Evolutionary conservation across 441 rosid species (phyloP), one percentile per base, ranked within the genome.

Genomic region (Euphorbia celastroides): DNA sequence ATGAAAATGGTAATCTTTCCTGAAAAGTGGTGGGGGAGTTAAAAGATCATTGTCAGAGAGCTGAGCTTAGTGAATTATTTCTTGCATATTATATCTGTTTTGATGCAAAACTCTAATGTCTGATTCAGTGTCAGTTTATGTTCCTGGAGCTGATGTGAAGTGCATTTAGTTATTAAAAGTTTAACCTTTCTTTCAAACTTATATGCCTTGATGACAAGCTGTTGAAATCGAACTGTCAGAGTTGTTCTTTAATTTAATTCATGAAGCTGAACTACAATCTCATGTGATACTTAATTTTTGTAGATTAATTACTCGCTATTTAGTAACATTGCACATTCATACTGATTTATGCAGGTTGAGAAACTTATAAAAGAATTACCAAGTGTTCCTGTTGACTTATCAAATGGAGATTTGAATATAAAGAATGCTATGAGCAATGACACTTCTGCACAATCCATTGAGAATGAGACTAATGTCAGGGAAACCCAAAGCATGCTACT

Each of bases 401-500:
- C 93, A 27, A 84, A 80, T 69, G 90, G 82, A 62, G 90, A 93
- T 72, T 60, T 76, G 57, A 46, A 70, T 55, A 83, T 77, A 64
- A 85, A 73, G 73, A 80, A 70, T 76, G 76, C 80, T 58, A 55
- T 57, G 71, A 81, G 71, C 72, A 80, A 79, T 67, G 87, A 79
- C 28, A 52, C 69, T 59, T 57, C 84, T 44, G 55, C 74, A 63
- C 90, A 72, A 57, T 78, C 77, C 48, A 68, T 70, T 28, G 92
- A 94, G 76, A 87, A 83, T 71, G 99, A 93, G 69, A 79, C 90
- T 14, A 92, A 83, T 81, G 70, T 89, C 68, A 81, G 97, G 65
- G 99, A 94, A 83, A 89, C 96, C 19, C 97, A 92, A 77, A 91
- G 97, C 84, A 88, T 92, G 96, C 92, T 92, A 62, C 77, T 94